A percentile compares a stretch with the other conserved stretches of the same genome.
Conservation (phyloP, 768 basidiomycete species). For the Chlorophyllum brunneum region DNA sequence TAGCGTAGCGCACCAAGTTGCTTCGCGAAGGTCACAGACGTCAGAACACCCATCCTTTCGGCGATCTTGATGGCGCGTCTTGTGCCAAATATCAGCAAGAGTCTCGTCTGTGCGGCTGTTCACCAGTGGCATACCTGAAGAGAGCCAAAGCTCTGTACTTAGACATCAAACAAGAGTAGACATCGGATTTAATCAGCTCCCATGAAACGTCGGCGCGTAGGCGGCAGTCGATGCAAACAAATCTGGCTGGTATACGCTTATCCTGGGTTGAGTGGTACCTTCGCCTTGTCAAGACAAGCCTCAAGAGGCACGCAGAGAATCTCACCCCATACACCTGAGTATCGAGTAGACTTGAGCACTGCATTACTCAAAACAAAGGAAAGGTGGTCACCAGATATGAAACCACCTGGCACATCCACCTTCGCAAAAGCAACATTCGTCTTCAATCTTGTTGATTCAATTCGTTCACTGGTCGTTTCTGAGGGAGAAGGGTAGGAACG, state of each 20-base stretch:
- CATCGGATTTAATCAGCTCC: constrained; percentile 59
- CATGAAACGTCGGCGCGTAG: constrained; percentile 62
- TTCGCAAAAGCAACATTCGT: constrained; percentile 60
- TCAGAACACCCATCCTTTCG: constrained; percentile 44
- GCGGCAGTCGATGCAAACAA: constrained; percentile 76
- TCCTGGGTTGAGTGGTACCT: constrained; percentile 66
- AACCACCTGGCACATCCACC: constrained; percentile 72
- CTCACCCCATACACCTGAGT: constrained; percentile 59
- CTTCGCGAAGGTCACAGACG: constrained; percentile 51
- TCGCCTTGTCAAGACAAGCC: background rate
- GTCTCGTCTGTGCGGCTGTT: background rate
- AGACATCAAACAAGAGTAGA: constrained; percentile 54
- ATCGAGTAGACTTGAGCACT: background rate
- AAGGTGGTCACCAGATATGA: constrained; percentile 61
- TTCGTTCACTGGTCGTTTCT: no score
- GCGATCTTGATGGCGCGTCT: constrained; percentile 70
- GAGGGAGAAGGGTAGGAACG: constrained; percentile 11
- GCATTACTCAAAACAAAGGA: background rate
- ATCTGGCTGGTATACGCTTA: constrained; percentile 51
- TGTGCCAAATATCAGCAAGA: constrained; percentile 20
- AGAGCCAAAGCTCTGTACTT: constrained; percentile 68
- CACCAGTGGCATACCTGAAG: constrained; percentile 47
- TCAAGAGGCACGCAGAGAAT: background rate
- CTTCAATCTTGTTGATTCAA: constrained; percentile 42
- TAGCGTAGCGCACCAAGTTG: constrained; percentile 44